Conservation (phyloP, 2,329 filamentous ascomycete species). For the Talaromyces verruculosus region DNA sequence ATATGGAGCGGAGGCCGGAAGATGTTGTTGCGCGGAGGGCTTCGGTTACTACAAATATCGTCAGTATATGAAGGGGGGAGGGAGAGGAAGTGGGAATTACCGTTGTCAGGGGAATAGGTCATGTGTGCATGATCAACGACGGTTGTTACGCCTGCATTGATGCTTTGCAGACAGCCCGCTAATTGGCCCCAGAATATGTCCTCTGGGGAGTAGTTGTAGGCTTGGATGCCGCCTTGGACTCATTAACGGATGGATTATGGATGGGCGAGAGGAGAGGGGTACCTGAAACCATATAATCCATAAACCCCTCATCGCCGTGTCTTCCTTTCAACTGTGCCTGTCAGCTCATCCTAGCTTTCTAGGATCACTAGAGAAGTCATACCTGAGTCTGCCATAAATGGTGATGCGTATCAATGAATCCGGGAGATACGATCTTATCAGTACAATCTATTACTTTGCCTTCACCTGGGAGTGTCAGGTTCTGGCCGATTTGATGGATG, state of each 20-base stretch:
- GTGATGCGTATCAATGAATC: slow-evolving; percentile 17
- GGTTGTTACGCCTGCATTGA: slow-evolving; percentile 13
- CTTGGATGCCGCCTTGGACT: slow-evolving; percentile 10
- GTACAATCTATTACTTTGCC: slow-evolving; percentile 12
- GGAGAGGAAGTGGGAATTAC: neutral
- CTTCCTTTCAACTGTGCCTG: neutral
- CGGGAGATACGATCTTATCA: slow-evolving; percentile 14
- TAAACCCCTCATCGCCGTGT: slow-evolving; percentile 9
- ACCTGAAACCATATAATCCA: slow-evolving; percentile 16
- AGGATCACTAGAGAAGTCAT: neutral
- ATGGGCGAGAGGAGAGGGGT: neutral
- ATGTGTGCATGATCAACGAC: slow-evolving; percentile 19
- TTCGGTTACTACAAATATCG: neutral
- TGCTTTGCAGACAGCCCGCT: slow-evolving; percentile 10
- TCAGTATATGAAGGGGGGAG: neutral
- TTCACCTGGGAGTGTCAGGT: neutral
- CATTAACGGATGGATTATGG: neutral
- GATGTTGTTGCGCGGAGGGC: slow-evolving; percentile 9
- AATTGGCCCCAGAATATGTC: slow-evolving; percentile 20
- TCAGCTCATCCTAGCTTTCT: neutral
- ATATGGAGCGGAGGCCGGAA: slow-evolving; percentile 11
- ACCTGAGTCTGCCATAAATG: slow-evolving; percentile 20
- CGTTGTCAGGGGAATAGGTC: neutral
- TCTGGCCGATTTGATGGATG: slow-evolving; percentile 1
- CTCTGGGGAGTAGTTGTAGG: neutral